These are phyloP conservation scores for Tricholoma bakamatsutake DNA, from an alignment of 768 basidiomycete genomes.

Conservation along the genomic window DNA sequence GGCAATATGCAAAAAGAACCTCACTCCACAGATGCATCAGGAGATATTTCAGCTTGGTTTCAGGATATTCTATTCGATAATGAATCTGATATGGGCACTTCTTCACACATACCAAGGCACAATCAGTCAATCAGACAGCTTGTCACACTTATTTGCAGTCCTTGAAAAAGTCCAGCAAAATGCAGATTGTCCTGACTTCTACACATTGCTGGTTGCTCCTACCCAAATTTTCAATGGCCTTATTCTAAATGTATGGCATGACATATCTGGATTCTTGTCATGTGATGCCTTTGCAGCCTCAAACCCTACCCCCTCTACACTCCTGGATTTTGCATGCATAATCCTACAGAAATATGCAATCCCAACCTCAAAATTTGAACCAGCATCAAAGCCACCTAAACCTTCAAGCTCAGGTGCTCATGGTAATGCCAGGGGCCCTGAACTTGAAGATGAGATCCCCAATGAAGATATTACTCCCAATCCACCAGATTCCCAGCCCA, in stretches of 20 bases:
- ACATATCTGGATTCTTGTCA: no score
- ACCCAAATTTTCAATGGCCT: no score
- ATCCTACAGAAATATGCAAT: no score
- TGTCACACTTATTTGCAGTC: conserved; percentile 16
- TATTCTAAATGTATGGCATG: conserved; percentile 2
- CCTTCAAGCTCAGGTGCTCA: no score
- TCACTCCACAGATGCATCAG: conserved; percentile 17
- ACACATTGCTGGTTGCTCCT: conserved; percentile 18
- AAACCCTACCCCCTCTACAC: no score
- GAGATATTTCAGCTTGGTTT: conserved; percentile 16
- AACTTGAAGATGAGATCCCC: conserved; percentile 21
- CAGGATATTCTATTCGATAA: no score
- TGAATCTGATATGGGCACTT: conserved; percentile 19
- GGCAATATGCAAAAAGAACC: conserved; percentile 9
- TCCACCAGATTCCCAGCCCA: conserved; percentile 15
- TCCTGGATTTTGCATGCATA: no score
- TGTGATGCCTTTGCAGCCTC: no score
- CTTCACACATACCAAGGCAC: conserved; percentile 24
- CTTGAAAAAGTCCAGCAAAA: conserved; percentile 21
- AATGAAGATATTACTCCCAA: conserved; percentile 28
- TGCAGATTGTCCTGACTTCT: conserved; percentile 28
- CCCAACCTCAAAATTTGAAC: no score
- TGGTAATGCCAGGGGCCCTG: not conserved
- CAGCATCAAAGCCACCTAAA: no score
- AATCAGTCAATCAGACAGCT: conserved; percentile 15